Percentiles rank a stretch among this genome's conserved stretches.
These are phyloP conservation scores for Puccinia triticina DNA, from an alignment of 1,284 basidiomycete species.

Conservation along the genomic window DNA sequence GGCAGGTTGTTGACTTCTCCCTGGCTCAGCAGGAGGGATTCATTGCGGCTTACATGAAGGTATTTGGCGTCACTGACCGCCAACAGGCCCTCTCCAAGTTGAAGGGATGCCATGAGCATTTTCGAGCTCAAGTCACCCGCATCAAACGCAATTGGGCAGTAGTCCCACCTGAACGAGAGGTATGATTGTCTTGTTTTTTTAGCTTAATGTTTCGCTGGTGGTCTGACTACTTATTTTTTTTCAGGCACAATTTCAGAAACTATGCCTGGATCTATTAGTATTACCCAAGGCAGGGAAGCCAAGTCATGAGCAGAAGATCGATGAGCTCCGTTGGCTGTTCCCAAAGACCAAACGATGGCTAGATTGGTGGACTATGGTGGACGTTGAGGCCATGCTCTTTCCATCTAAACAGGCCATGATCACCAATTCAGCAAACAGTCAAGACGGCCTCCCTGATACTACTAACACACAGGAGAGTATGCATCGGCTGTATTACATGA, in stretches of 20 bases:
- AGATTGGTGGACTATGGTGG: no score
- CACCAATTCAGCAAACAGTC: no score
- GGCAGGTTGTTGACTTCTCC: slow-evolving; percentile 11
- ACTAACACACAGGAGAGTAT: not conserved
- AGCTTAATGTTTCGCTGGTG: not conserved
- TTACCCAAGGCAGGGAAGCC: not conserved
- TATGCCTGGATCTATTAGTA: not conserved
- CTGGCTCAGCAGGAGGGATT: not conserved
- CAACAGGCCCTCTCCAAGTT: not conserved
- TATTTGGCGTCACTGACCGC: not conserved
- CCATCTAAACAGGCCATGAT: no score
- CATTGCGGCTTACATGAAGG: not conserved
- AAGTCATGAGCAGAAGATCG: slow-evolving; percentile 27
- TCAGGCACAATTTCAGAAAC: not conserved
- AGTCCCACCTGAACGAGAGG: not conserved
- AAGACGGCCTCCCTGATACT: no score
- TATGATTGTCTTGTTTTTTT: not conserved
- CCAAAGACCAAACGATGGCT: not conserved
- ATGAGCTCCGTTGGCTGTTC: not conserved
- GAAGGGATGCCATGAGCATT: slow-evolving; percentile 17
- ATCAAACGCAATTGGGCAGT: slow-evolving; percentile 2
- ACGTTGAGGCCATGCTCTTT: no score
- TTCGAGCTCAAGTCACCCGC: not conserved
- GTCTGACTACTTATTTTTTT: not conserved
- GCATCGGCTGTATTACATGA: not conserved